Evolutionary conservation across 768 basidiomycete species (phyloP).

Genomic region (Wakefieldia striispora): DNA sequence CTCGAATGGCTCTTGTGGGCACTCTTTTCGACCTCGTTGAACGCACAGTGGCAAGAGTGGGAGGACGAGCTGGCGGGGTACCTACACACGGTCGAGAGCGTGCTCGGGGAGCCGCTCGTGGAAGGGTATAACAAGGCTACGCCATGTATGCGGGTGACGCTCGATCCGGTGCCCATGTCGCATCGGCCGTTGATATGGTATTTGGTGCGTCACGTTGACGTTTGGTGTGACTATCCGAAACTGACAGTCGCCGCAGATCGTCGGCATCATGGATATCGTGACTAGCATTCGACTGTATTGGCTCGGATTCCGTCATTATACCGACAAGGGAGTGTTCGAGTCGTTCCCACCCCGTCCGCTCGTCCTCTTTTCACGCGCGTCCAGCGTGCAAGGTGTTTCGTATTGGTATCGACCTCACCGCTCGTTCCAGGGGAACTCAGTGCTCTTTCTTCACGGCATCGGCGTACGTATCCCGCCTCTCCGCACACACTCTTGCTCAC

Average conservation of each 20-base stretch:
- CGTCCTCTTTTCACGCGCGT: conserved; percentile 41
- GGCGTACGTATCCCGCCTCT: conserved; percentile 40
- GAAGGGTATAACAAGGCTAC: conserved; percentile 39
- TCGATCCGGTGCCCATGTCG: conserved; percentile 53
- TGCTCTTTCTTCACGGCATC: conserved; percentile 71
- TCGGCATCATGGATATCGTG: conserved; percentile 46
- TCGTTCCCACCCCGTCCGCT: conserved; percentile 56
- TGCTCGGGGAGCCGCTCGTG: conserved; percentile 40
- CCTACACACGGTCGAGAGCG: conserved; percentile 37
- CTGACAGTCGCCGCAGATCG: conserved; percentile 39
- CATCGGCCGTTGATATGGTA: conserved; percentile 71
- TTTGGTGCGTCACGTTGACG: conserved; percentile 36
- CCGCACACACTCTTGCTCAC: background rate
- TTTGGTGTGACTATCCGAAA: background rate
- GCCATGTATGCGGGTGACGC: conserved; percentile 48
- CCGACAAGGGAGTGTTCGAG: conserved; percentile 32
- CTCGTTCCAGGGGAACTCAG: conserved; percentile 44
- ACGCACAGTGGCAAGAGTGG: conserved; percentile 37
- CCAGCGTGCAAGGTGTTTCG: conserved; percentile 34
- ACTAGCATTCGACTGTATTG: conserved; percentile 38
- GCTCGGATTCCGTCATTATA: conserved; percentile 56
- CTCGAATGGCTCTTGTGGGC: conserved; percentile 68
- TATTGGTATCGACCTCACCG: conserved; percentile 54
- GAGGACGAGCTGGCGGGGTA: conserved; percentile 53
- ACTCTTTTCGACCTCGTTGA: conserved; percentile 45